These are phyloP conservation scores for Salicornia ramosissima DNA, from an alignment of 148 eudicot genomes.

Conservation along the genomic window DNA sequence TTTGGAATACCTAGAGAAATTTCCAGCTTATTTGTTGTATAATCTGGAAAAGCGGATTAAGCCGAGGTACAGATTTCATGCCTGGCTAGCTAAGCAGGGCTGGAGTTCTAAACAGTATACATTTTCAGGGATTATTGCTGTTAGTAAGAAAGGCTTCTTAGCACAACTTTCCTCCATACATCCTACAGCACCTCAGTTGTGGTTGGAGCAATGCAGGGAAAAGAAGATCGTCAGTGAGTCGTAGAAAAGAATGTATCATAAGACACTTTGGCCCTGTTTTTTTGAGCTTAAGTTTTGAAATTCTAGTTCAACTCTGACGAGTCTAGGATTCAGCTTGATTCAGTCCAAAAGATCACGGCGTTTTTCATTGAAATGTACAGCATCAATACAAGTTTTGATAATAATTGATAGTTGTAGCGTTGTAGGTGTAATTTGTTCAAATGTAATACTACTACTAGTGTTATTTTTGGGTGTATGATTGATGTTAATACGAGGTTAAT, in stretches of 20 bases:
- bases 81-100: slow-evolving; percentile 54
- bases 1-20: slow-evolving; percentile 40
- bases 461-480: neutral
- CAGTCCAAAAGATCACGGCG: too few species aligned
- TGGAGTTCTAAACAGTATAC: slow-evolving; percentile 38
- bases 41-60: slow-evolving; percentile 64
- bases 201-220: slow-evolving; percentile 34
- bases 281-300: too few species aligned
- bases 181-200: slow-evolving; percentile 53
- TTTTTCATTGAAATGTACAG: too few species aligned
- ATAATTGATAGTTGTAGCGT: neutral
- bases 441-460: neutral
- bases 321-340: too few species aligned
- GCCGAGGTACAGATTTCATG: slow-evolving; percentile 59
- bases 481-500: slow-evolving; percentile 1
- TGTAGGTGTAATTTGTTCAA: neutral
- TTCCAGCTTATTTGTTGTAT: slow-evolving; percentile 54
- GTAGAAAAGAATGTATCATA: neutral
- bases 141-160: slow-evolving; percentile 53
- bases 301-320: too few species aligned
- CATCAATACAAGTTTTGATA: too few species aligned
- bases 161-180: slow-evolving; percentile 40
- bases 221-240: neutral
- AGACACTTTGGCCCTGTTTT: too few species aligned
- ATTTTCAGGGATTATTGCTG: slow-evolving; percentile 48